Percentiles rank a stretch among this genome's conserved stretches.
phyloP scores from a whole-genome alignment of 2,329 filamentous ascomycete genomes.

The Botrytis squamosa region DNA sequence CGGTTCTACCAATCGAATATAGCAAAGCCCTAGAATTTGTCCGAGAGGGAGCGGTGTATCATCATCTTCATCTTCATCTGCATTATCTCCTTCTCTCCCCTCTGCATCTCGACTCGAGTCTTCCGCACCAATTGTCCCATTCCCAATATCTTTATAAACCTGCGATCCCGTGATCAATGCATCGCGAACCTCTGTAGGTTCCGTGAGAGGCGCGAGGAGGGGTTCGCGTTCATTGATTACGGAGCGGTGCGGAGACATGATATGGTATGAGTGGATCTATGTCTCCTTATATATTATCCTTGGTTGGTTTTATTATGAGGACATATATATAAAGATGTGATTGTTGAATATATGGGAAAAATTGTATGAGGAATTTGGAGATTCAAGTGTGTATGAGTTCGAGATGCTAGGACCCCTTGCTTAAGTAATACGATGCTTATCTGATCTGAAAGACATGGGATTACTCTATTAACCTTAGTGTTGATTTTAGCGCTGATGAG shows the following conservation, averaged over 20 bases:
- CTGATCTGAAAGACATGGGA: constrained; percentile 1
- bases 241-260: neutral
- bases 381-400: neutral
- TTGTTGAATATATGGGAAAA: neutral
- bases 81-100: neutral
- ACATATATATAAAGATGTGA: no score
- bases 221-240: constrained; percentile 1
- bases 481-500: neutral
- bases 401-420: neutral
- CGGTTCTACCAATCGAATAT: constrained; percentile 69
- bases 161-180: constrained; percentile 12
- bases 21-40: constrained; percentile 75
- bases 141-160: neutral
- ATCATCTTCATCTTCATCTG: constrained; percentile 26
- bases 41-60: constrained; percentile 54
- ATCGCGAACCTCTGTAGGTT: neutral
- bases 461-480: neutral
- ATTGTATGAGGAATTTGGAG: neutral
- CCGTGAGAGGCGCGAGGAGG: constrained; percentile 9
- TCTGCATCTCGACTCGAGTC: neutral
- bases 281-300: neutral
- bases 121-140: no score
- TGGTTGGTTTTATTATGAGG: neutral
- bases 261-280: no score
- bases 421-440: neutral